phyloP scores from a whole-genome alignment of 2,329 filamentous ascomycete species.

The Fusarium aywerte region DNA sequence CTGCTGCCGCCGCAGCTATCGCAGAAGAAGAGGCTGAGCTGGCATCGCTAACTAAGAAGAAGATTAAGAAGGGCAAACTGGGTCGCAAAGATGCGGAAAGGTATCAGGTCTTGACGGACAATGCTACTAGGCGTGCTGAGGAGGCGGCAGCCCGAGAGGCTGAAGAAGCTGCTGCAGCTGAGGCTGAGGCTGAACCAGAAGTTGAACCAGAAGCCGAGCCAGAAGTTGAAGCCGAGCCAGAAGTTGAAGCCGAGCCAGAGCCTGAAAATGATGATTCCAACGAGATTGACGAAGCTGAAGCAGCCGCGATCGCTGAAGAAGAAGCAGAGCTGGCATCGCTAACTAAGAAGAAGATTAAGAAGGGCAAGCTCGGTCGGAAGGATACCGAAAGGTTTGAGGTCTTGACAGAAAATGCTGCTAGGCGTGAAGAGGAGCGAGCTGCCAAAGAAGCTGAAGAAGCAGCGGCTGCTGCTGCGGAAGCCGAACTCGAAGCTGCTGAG shows the following conservation, averaged over 20 bases:
- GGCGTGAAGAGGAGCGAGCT: constrained; percentile 43
- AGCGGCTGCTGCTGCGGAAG: constrained; percentile 16
- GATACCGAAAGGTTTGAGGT: constrained; percentile 36
- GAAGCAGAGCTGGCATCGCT: constrained; percentile 56
- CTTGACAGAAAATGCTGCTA: constrained; percentile 29
- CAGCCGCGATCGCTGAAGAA: constrained; percentile 45
- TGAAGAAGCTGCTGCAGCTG: constrained; percentile 48
- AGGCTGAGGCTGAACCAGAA: constrained; percentile 40
- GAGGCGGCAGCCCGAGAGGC: constrained; percentile 23
- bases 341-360: constrained; percentile 52
- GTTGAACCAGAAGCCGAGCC: constrained; percentile 48
- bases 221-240: not conserved
- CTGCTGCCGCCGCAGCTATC: constrained; percentile 31
- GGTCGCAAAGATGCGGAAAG: constrained; percentile 41
- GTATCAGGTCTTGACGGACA: constrained; percentile 22
- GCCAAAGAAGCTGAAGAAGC: constrained; percentile 18
- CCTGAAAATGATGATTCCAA: constrained; percentile 22
- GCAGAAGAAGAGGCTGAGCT: constrained; percentile 57
- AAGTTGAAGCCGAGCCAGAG: constrained; percentile 42
- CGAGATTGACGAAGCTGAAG: constrained; percentile 41
- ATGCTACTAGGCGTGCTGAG: constrained; percentile 24
- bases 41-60: constrained; percentile 52
- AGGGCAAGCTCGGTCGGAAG: constrained; percentile 44
- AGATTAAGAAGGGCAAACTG: constrained; percentile 50
- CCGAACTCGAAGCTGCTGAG: constrained; percentile 10